Percentiles rank a stretch among this genome's conserved stretches.
These are phyloP conservation scores for Phytopythium ostracodes DNA, from an alignment of 352 stramenopile species.

Conservation along the genomic window DNA sequence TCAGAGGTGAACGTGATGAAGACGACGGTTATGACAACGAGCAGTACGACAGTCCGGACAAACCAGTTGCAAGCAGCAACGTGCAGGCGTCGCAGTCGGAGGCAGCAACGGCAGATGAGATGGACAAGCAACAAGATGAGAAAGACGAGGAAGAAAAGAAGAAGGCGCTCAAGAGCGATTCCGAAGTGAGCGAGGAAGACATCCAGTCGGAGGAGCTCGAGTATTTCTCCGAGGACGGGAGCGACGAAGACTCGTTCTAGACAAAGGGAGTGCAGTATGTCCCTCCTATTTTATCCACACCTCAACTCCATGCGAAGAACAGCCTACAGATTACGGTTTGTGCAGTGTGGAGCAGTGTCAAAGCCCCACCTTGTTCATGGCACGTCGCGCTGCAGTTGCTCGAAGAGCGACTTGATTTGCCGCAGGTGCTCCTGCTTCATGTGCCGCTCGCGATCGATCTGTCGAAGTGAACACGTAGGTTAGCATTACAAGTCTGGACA, in stretches of 20 bases:
- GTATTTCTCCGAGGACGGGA: slow-evolving; percentile 80
- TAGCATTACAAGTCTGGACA: too few relatives aligned
- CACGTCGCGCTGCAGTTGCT: slow-evolving; percentile 57
- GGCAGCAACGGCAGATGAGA: neutral
- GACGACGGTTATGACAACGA: neutral
- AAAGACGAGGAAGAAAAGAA: slow-evolving; percentile 45
- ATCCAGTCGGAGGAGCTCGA: slow-evolving; percentile 74
- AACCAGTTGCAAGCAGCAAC: neutral
- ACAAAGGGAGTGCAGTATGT: neutral
- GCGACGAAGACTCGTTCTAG: slow-evolving; percentile 83
- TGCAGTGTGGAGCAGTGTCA: neutral
- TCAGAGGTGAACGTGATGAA: slow-evolving; percentile 4
- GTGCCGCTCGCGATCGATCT: slow-evolving; percentile 69
- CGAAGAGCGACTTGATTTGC: slow-evolving; percentile 76
- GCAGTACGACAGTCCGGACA: slow-evolving; percentile 7
- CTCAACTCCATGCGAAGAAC: neutral
- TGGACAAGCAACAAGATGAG: slow-evolving; percentile 10
- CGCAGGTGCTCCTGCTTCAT: slow-evolving; percentile 64
- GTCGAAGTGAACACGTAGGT: too few relatives aligned
- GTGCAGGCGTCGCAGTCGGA: neutral
- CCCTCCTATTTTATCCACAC: neutral
- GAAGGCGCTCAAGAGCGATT: slow-evolving; percentile 35
- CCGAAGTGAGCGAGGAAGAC: slow-evolving; percentile 60
- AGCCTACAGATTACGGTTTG: neutral
- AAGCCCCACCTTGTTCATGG: slow-evolving; percentile 14